Evolutionary conservation across 2,329 filamentous ascomycete species (phyloP), one percentile per base, ranked within the genome.

Genomic region (Penicillium paneum): DNA sequence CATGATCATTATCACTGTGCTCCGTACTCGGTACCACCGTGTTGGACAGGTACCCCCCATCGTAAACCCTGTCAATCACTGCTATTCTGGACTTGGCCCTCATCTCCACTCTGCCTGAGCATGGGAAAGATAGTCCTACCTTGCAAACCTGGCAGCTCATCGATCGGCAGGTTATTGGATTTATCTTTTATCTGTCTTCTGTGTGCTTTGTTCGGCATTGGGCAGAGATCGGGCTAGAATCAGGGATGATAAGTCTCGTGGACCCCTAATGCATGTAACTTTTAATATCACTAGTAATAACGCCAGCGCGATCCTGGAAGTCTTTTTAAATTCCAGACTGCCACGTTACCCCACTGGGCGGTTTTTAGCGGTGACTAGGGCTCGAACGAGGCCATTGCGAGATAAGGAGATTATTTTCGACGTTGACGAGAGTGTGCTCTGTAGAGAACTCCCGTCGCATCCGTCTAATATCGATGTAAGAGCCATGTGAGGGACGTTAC

Each of bases 261-360:
- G 26, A 52, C 45, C 51, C 38, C 45, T 41, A 42, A 54, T 38
- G 43, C 28, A 50, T 46, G 26, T 46, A 32, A 52, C 21, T 21
- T 39, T 40, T 21, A 15, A n/a, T 29, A 44, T 46, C 42, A 40
- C 45, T 54, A 54, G 26, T n/a, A 19, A 31, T 21, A 35, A 31
- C 50, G 50, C 50, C n/a, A 54, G 50, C 32, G 17, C 46, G 26
- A 49, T 35, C 8, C 13, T 21, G 28, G 7, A 43, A 43, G 15
- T 28, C 38, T 31, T 43, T 34, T 50, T 17, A 10, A 40, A 50
- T 32, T 52, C 28, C 17, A 52, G 49, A 47, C 35, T 41, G 46
- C 46, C 52, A 54, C 40, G 38, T 31, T 50, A 54, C 52, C 26
- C 52, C 52, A 54, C 52, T 44, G 52, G 52, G 46, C 52, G 52